Evolutionary conservation across 2,329 filamentous ascomycete species (phyloP), one percentile per base, ranked within the genome.

Genomic region (Fusarium sp.): DNA sequence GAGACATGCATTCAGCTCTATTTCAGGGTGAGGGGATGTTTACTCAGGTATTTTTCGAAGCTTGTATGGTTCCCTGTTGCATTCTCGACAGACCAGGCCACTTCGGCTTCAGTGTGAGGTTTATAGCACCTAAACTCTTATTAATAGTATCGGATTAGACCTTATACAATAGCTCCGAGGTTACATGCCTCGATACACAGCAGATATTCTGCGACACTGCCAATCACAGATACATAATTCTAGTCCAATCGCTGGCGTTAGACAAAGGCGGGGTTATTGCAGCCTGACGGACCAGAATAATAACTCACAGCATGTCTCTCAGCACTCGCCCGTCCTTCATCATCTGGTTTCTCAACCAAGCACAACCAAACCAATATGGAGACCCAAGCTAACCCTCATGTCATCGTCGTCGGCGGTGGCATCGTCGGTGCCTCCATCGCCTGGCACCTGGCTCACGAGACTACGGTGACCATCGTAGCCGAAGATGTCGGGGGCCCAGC

Each of bases 401-500:
- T 74, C n/a, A 63, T 74, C 4, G 56, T 74, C 1, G 24, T 74
- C 34, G 72, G 72, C 1, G 72, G 72, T 9, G 72, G 72, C 2
- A 72, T 74, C 8, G 42, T 74, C 16, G 72, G 72, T 14, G 69
- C 72, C 5, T 38, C 72, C 3, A 75, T 75, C 27, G 72, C 62
- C 10, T 74, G 72, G 72, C 72, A 75, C 16, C 4, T 74, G 6
- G 38, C 72, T 8, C 61, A 18, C 13, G 16, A 60, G 3, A 70
- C 72, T 3, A 60, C 27, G 1, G 72, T 74, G 2, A 72, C 69
- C n/a, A 62, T 75, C 13, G 11, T 74, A 8, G 72, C 72, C 2
- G 47, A 74, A 16, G 72, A 72, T 6, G 20, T 70, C 7, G 72
- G 72, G 4, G 72, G 72, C 2, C 47, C 65, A 8, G 72, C 72